These are phyloP conservation scores for Zoysia matrella DNA, from an alignment of 202 grass and related monocot genomes.

Conservation along the genomic window DNA sequence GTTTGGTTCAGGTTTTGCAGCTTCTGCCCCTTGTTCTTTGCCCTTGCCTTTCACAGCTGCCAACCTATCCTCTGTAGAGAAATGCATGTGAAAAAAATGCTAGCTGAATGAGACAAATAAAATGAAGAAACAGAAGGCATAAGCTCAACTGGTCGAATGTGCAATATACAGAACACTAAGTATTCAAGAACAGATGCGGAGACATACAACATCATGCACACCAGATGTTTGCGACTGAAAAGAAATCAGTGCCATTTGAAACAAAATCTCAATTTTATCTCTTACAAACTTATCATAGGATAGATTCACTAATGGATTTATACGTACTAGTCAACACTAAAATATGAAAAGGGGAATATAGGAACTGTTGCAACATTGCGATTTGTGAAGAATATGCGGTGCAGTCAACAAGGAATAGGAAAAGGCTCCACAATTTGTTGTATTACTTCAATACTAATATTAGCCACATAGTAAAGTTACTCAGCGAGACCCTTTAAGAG, in stretches of 20 bases:
- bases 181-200: neutral
- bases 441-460: neutral
- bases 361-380: neutral
- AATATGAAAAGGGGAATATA: neutral
- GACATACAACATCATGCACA: neutral
- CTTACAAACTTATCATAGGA: neutral
- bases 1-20: slow-evolving; percentile 60
- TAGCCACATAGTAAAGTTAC: neutral
- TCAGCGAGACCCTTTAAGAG: neutral
- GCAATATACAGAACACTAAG: neutral
- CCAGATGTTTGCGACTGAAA: neutral
- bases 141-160: neutral
- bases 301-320: neutral
- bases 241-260: neutral
- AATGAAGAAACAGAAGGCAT: neutral
- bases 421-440: neutral
- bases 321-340: neutral
- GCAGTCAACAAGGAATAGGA: neutral
- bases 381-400: neutral
- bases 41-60: slow-evolving; percentile 68
- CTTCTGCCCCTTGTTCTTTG: slow-evolving; percentile 57
- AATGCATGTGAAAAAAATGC: slow-evolving; percentile 9
- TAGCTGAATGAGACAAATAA: slow-evolving; percentile 10
- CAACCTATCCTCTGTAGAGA: slow-evolving; percentile 73
- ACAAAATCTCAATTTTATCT: neutral